Evolutionary conservation across 805 yeast genomes (phyloP), one percentile per base, ranked within the genome.

Genomic region (Maudiozyma serrabonitensis): DNA sequence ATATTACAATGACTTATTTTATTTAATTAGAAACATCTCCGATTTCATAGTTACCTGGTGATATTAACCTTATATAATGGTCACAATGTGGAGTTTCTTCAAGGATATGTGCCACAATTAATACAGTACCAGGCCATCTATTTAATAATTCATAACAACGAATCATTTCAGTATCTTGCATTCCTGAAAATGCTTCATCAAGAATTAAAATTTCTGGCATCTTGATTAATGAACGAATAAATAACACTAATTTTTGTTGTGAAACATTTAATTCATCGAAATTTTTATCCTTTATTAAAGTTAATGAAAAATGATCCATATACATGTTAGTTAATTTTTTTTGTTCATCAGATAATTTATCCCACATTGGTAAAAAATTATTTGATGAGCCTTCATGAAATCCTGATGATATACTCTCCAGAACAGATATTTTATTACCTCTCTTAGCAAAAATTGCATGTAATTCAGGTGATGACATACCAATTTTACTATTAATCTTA

Each of bases 181-280:
- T 87, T 15, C 89, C 95, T 21, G 95, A 86, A 51, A 91, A 79
- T 0, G 98, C 95, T 69, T 91, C 99, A 66, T 91, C 99, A 2
- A 91, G 70, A 44, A 91, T 83, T 47, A 91, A 70, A 1, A 91
- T 69, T 45, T 79, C 76, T 0, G 99, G 99, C 53, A 78, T 71
- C 63, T 86, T 87, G 41, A 87, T 74, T 16, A 91, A 60, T 2
- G 96, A 84, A 49, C 99, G 72, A 23, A 89, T 67, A 56, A 93
- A 82, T 25, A 91, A 69, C 0, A 80, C 79, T 12, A 87, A 66
- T 60, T 91, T 91, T 65, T 91, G 98, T 51, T 84, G 79, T 46
- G 88, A 81, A 4, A 87, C 72, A 1, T 79, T 66, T 23, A 87
- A 66, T 4, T 79, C 80, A 15, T 69, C 62, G 60, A 93, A 84